A percentile compares a stretch with the other conserved stretches of the same genome.
phyloP scores from a whole-genome alignment of 768 basidiomycete genomes.

The Dendrothele bispora region DNA sequence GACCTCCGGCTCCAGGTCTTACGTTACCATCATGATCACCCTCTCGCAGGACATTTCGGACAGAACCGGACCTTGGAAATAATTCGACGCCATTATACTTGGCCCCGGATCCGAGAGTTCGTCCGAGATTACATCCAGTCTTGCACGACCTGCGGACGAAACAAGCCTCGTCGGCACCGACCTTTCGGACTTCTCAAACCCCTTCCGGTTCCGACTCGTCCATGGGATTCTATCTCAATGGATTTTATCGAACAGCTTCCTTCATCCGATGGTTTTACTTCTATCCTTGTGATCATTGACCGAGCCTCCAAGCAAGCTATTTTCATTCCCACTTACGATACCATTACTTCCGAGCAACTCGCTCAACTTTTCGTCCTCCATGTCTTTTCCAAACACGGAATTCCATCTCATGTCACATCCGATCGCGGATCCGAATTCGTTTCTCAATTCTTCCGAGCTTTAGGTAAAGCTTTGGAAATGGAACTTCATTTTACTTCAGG shows the following conservation, averaged over 20 bases:
- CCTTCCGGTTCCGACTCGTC: slow-evolving; percentile 18
- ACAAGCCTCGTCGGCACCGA: slow-evolving; percentile 18
- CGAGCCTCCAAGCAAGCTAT: slow-evolving; percentile 7
- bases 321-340: slow-evolving; percentile 11
- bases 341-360: slow-evolving; percentile 10
- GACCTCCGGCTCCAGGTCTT: slow-evolving; percentile 24
- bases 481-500: slow-evolving; percentile 15
- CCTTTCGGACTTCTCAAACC: slow-evolving; percentile 17
- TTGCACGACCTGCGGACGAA: slow-evolving; percentile 22
- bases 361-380: slow-evolving; percentile 14
- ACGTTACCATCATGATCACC: slow-evolving; percentile 21
- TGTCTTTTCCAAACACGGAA: slow-evolving; percentile 21
- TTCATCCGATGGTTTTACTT: slow-evolving; percentile 9
- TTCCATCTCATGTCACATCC: slow-evolving; percentile 15
- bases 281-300: slow-evolving; percentile 11
- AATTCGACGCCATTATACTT: not conserved
- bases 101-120: slow-evolving; percentile 4
- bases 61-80: slow-evolving; percentile 20
- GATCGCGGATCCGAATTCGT: slow-evolving; percentile 20
- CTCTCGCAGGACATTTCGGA: slow-evolving; percentile 30
- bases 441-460: slow-evolving; percentile 15
- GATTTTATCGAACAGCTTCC: slow-evolving; percentile 26
- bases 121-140: slow-evolving; percentile 17
- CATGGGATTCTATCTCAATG: slow-evolving; percentile 21
- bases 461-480: slow-evolving; percentile 13